These are phyloP conservation scores for Russula emetica DNA, from an alignment of 768 basidiomycete species.

Conservation along the genomic window DNA sequence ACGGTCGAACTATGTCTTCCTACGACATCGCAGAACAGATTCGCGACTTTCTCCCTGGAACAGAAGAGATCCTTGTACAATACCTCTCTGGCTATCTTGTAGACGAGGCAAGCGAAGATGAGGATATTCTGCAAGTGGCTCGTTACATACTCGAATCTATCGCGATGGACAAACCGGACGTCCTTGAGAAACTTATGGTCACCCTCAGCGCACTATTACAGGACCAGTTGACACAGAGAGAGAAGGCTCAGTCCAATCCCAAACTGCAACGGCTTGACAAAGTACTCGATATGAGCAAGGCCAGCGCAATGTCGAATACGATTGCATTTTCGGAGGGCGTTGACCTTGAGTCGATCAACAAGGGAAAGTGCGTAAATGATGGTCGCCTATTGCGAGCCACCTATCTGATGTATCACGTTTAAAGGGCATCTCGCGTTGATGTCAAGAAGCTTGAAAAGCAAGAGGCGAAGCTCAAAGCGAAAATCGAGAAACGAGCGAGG, in stretches of 20 bases:
- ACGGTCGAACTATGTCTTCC: constrained; percentile 49
- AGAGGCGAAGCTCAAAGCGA: constrained; percentile 95
- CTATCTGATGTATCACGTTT: neutral
- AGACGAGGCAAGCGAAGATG: constrained; percentile 85
- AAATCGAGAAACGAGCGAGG: constrained; percentile 93
- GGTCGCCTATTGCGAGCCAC: neutral
- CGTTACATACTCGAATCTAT: constrained; percentile 74
- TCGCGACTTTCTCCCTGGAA: constrained; percentile 60
- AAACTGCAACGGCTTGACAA: constrained; percentile 76
- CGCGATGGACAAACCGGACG: constrained; percentile 53
- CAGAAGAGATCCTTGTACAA: constrained; percentile 81
- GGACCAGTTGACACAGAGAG: constrained; percentile 56
- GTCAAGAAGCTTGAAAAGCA: constrained; percentile 95
- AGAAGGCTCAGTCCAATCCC: constrained; percentile 51
- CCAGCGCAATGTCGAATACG: constrained; percentile 68
- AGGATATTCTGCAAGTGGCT: constrained; percentile 76
- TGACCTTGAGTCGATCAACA: constrained; percentile 88
- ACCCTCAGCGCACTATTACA: constrained; percentile 59
- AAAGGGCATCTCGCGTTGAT: constrained; percentile 84
- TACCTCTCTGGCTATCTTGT: constrained; percentile 86
- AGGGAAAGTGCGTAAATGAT: constrained; percentile 66
- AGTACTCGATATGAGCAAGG: constrained; percentile 84
- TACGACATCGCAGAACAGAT: constrained; percentile 80
- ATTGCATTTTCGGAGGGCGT: constrained; percentile 79
- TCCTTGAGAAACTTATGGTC: constrained; percentile 62